Conservation (phyloP, 2,329 filamentous ascomycete species). For the Trichoderma sp. region DNA sequence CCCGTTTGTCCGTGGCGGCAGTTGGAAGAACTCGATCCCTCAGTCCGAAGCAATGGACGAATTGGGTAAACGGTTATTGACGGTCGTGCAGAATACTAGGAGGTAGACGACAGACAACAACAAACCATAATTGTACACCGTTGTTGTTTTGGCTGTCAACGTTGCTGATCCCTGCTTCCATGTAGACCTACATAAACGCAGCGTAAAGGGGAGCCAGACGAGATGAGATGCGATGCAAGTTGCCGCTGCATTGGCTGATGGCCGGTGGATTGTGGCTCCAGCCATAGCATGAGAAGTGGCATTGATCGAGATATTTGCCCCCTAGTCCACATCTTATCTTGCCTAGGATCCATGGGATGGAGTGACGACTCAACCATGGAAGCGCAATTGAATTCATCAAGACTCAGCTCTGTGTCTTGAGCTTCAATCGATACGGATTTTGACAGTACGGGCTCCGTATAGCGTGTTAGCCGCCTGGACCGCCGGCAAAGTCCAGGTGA, state of each 20-base stretch:
- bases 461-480: background rate
- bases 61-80: background rate
- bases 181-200: background rate
- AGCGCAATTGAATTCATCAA: too few species aligned
- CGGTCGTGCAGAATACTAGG: too few species aligned
- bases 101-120: too few species aligned
- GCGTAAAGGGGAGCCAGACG: background rate
- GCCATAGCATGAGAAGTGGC: background rate
- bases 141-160: background rate
- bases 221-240: background rate
- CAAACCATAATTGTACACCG: too few species aligned
- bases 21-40: background rate
- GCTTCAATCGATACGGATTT: too few species aligned
- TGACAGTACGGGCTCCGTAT: too few species aligned
- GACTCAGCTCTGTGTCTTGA: too few species aligned
- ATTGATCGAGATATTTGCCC: background rate
- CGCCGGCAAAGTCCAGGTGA: background rate
- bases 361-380: background rate
- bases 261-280: background rate
- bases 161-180: background rate
- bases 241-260: background rate
- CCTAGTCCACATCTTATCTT: background rate
- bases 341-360: background rate
- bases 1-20: background rate
- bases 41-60: background rate